These are phyloP conservation scores for Penicillium pulvis DNA, from an alignment of 495 filamentous ascomycete genomes.

Conservation along the genomic window DNA sequence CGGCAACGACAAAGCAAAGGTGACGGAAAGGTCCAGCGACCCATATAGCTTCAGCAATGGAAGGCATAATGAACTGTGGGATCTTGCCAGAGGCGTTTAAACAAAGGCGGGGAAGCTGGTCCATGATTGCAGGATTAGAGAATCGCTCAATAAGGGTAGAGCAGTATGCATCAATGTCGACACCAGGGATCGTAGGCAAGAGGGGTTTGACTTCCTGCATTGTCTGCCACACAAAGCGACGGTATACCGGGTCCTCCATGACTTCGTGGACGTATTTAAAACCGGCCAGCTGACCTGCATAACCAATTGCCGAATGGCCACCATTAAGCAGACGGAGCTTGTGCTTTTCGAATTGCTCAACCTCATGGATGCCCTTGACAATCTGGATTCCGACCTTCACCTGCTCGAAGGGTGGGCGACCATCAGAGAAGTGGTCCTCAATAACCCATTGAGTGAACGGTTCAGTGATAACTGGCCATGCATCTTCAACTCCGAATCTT, in stretches of 20 bases:
- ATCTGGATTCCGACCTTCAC: slow-evolving; percentile 47
- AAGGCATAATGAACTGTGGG: slow-evolving; percentile 54
- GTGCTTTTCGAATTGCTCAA: slow-evolving; percentile 53
- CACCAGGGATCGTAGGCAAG: slow-evolving; percentile 45
- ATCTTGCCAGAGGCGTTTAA: slow-evolving; percentile 52
- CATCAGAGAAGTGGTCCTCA: slow-evolving; percentile 50
- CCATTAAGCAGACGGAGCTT: slow-evolving; percentile 53
- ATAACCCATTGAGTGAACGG: slow-evolving; percentile 55
- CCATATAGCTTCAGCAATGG: slow-evolving; percentile 51
- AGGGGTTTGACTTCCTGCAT: slow-evolving; percentile 52
- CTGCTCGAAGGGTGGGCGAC: slow-evolving; percentile 45
- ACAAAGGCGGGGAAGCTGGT: slow-evolving; percentile 49
- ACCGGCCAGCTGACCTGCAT: slow-evolving; percentile 47
- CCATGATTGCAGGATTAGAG: slow-evolving; percentile 51
- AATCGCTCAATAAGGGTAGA: slow-evolving; percentile 49
- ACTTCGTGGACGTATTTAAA: slow-evolving; percentile 52
- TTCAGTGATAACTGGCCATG: slow-evolving; percentile 52
- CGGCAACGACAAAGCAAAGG: slow-evolving; percentile 46
- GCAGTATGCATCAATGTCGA: slow-evolving; percentile 49
- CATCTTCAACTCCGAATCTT: slow-evolving; percentile 42
- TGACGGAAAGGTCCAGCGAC: slow-evolving; percentile 45
- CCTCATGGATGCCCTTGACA: slow-evolving; percentile 46
- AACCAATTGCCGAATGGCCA: slow-evolving; percentile 48
- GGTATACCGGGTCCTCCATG: slow-evolving; percentile 41
- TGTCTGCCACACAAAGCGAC: slow-evolving; percentile 48